Evolutionary conservation across 169 alveolate species (phyloP).

Genomic region (Perkinsus olseni): DNA sequence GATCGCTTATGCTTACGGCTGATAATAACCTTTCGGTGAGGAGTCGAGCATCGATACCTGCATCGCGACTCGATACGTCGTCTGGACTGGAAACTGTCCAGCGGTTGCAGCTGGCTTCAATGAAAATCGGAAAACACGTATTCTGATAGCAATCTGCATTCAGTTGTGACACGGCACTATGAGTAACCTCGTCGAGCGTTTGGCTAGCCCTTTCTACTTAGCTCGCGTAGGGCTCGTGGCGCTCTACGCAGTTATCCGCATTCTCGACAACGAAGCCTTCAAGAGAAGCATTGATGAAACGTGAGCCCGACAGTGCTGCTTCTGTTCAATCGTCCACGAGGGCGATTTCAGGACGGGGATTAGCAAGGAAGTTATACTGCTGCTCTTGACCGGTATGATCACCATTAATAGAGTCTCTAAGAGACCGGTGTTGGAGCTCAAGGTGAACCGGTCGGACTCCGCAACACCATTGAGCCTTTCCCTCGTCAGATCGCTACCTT

Average conservation of each 20-base stretch:
- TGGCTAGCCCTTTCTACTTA: background rate
- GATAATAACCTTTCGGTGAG: too few relatives aligned
- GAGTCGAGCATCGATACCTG: too few relatives aligned
- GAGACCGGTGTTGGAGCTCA: background rate
- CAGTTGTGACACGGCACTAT: background rate
- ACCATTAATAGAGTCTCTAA: background rate
- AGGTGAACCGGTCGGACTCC: background rate
- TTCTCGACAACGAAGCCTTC: background rate
- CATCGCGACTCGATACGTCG: too few relatives aligned
- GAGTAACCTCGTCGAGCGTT: background rate
- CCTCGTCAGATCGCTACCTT: background rate
- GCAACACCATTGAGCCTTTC: background rate
- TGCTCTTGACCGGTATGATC: background rate
- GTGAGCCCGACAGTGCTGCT: background rate
- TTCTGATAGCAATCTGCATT: too few relatives aligned
- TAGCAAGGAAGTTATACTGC: background rate
- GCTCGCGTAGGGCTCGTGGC: background rate
- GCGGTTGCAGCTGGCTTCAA: too few relatives aligned
- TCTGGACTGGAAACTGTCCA: too few relatives aligned
- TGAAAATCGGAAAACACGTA: too few relatives aligned
- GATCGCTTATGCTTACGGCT: too few relatives aligned
- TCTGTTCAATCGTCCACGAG: background rate
- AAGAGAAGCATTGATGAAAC: background rate
- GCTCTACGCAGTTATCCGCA: background rate
- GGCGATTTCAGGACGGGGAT: background rate